Evolutionary conservation across 257 asterid genomes (phyloP).

Genomic region (Knoxia roxburghii): DNA sequence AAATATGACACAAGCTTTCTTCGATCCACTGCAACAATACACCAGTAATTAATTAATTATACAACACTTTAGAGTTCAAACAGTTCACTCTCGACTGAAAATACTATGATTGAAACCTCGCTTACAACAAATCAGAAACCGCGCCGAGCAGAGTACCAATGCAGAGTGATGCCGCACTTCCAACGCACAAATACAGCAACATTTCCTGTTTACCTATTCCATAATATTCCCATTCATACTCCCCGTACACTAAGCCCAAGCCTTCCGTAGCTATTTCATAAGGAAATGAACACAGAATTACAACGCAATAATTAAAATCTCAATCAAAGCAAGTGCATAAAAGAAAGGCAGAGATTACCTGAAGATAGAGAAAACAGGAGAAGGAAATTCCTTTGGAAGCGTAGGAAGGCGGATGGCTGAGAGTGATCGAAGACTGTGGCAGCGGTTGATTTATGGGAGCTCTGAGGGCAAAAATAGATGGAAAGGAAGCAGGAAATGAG

Average conservation of each 20-base stretch:
- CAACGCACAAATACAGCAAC: conserved; percentile 49
- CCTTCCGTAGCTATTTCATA: conserved; percentile 60
- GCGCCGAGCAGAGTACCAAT: conserved; percentile 66
- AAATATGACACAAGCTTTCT: conserved; percentile 62
- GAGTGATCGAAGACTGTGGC: conserved; percentile 61
- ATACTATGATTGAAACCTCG: conserved; percentile 4
- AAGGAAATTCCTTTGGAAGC: conserved; percentile 61
- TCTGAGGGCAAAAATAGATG: conserved; percentile 47
- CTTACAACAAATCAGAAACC: conserved; percentile 80
- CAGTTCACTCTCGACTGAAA: conserved; percentile 7
- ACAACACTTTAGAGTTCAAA: not conserved
- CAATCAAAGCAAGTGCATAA: not conserved
- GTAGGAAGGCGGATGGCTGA: conserved; percentile 42
- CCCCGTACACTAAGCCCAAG: conserved; percentile 74
- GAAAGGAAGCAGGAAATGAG: conserved; percentile 52
- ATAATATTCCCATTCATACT: conserved; percentile 59
- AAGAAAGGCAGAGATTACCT: conserved; percentile 31
- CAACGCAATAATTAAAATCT: not conserved
- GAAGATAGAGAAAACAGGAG: conserved; percentile 64
- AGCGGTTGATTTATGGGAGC: conserved; percentile 9
- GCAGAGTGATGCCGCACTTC: conserved; percentile 52
- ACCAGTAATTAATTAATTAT: not conserved
- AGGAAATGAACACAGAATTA: conserved; percentile 10
- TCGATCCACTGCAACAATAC: conserved; percentile 61
- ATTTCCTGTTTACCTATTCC: conserved; percentile 63